Evolutionary conservation across 768 basidiomycete genomes (phyloP), one percentile per base, ranked within the genome.

Genomic region (Lentinula boryana): DNA sequence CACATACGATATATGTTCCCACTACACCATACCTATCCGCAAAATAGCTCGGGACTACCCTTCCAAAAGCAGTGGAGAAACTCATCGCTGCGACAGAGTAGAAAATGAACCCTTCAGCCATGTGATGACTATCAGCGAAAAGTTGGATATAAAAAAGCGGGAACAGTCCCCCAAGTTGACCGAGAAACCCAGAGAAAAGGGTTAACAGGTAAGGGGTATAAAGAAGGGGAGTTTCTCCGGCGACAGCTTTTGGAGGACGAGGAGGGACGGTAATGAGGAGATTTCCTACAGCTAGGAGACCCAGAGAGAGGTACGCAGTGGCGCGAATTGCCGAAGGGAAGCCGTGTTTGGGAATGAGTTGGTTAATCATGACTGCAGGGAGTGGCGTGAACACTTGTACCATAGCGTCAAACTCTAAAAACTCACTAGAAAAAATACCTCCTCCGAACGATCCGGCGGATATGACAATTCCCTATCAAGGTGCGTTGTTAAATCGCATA

Each of bases 371-470:
- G 12, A 57, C 56, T 57, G 18, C 15, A 31, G 13, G 3, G 27
- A 27, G 23, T 36, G 4, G 23, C 32, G 54, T 6, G 10, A n/a
- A 31, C 4, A 7, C n/a, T 40, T 21, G 27, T 0, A 18, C 7
- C 12, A 4, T 12, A 7, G 13, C 3, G 1, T n/a, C 3, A 16
- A 2, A 40, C 16, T 9, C 7, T n/a, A 3, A 9, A 21, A 5
- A 57, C 56, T 57, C 18, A 57, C 56, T 57, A 1, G 56, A 57
- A 15, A 58, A 58, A 49, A 58, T 58, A 5, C 31, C 57, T 18
- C 57, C 57, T 49, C 57, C 57, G 12, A 46, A 58, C 46, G 57
- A 58, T 35, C 57, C 57, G 49, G 44, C 31, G 12, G 33, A 54
- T 13, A 44, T 44, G 16, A 57, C 41, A 1, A 57, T 57, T 44